Percentiles rank a stretch among this genome's conserved stretches.
Conservation (phyloP, 495 filamentous ascomycete genomes). For the Arthonia radiata region DNA sequence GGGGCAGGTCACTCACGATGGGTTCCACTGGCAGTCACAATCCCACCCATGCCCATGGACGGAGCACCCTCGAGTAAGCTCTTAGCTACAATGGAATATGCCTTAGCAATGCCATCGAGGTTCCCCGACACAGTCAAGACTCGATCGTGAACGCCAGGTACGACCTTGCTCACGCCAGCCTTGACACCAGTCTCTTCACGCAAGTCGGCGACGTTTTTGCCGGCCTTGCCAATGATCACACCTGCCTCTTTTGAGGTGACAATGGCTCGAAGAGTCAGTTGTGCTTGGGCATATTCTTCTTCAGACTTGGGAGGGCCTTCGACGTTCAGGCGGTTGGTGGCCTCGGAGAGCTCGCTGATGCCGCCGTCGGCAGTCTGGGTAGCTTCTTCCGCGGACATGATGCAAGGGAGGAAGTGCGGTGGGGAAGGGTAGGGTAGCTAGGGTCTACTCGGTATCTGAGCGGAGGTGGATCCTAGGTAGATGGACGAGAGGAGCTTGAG, state of each 20-base stretch:
- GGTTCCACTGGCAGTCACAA: constrained; percentile 61
- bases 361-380: constrained; percentile 7
- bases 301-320: constrained; percentile 32
- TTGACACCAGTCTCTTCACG: constrained; percentile 94
- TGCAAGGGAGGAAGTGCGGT: constrained; percentile 7
- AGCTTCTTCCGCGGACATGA: constrained; percentile 14
- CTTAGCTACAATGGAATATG: constrained; percentile 81
- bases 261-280: constrained; percentile 84
- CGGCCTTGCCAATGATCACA: constrained; percentile 93
- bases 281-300: constrained; percentile 78
- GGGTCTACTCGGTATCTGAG: too few relatives aligned
- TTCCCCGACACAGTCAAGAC: constrained; percentile 84
- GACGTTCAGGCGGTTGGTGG: constrained; percentile 10
- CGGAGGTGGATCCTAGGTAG: too few relatives aligned
- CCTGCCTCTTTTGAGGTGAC: constrained; percentile 96
- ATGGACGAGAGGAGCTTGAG: too few relatives aligned
- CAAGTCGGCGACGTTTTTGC: constrained; percentile 92
- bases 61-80: constrained; percentile 81
- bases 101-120: constrained; percentile 62
- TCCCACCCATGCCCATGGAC: constrained; percentile 78
- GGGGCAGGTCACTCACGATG: constrained; percentile 46
- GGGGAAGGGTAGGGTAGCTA: too few relatives aligned
- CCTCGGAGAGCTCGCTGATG: constrained; percentile 9
- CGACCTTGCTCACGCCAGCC: constrained; percentile 95
- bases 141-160: constrained; percentile 87